Percentiles rank a stretch among this genome's conserved stretches.
Evolutionary conservation across 345 rosid species (phyloP).

Genomic region (Hypericum perforatum): DNA sequence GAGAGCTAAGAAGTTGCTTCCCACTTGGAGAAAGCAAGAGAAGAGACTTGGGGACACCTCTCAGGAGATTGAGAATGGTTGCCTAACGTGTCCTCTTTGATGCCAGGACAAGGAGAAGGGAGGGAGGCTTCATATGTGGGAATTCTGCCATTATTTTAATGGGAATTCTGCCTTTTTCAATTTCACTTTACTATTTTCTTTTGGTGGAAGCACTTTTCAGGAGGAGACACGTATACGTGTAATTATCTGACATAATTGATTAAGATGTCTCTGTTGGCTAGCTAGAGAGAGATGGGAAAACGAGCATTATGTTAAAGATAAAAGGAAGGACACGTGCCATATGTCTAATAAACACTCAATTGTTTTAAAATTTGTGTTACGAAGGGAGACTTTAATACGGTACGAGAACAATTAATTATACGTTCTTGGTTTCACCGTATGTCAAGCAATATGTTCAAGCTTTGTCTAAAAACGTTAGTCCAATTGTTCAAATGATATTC

Average conservation of each 20-base stretch:
- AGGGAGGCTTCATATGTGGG: constrained; percentile 1
- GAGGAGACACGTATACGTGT: constrained; percentile 41
- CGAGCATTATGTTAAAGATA: background rate
- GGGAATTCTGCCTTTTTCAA: too few species aligned
- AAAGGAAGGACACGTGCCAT: constrained; percentile 32
- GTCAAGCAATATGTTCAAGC: too few species aligned
- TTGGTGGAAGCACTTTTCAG: constrained; percentile 6
- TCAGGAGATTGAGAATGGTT: background rate
- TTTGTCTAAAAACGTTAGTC: too few species aligned
- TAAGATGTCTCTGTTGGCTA: background rate
- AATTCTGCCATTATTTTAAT: constrained; percentile 1
- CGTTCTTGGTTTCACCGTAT: too few species aligned
- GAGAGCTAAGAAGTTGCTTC: constrained; percentile 7
- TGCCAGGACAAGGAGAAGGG: constrained; percentile 6
- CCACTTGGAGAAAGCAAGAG: constrained; percentile 19
- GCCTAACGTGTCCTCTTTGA: constrained; percentile 5
- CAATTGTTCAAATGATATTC: too few species aligned
- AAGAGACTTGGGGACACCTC: constrained; percentile 14
- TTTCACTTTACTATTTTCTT: background rate
- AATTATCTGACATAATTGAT: constrained; percentile 26
- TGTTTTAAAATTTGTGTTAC: constrained; percentile 10
- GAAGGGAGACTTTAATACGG: too few species aligned
- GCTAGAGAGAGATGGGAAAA: background rate
- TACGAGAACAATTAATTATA: too few species aligned
- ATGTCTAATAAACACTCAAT: constrained; percentile 15